These are phyloP conservation scores for Ascodesmis nigricans DNA, from an alignment of 495 filamentous ascomycete species.

Conservation along the genomic window DNA sequence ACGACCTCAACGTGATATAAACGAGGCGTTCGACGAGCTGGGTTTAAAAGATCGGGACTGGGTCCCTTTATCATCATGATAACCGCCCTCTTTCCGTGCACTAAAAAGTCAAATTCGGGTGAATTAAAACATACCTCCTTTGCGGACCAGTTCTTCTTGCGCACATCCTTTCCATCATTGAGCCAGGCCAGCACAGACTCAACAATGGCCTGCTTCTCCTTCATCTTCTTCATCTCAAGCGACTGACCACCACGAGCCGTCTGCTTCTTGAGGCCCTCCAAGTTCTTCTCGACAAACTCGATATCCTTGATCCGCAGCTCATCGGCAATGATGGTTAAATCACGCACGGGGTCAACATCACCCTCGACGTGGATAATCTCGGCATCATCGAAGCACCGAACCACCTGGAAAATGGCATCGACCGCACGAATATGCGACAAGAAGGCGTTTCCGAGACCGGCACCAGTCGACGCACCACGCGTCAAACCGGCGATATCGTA, in stretches of 20 bases:
- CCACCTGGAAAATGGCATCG: constrained; percentile 99
- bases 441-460: constrained; percentile 94
- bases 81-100: constrained; percentile 10
- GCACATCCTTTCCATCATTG: constrained; percentile 61
- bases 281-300: constrained; percentile 89
- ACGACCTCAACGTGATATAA: constrained; percentile 41
- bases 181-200: constrained; percentile 66
- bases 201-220: constrained; percentile 82
- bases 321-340: constrained; percentile 89
- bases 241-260: constrained; percentile 85
- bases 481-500: constrained; percentile 99
- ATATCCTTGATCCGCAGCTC: constrained; percentile 97
- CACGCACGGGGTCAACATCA: constrained; percentile 83
- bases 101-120: constrained; percentile 6
- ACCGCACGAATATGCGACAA: constrained; percentile 97
- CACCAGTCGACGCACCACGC: constrained; percentile 86
- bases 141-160: constrained; percentile 67
- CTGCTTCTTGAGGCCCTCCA: constrained; percentile 75
- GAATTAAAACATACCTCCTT: constrained; percentile 92
- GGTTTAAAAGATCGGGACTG: constrained; percentile 74
- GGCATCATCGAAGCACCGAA: constrained; percentile 95
- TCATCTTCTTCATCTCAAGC: constrained; percentile 92
- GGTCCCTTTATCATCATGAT: constrained; percentile 96
- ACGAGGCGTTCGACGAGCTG: constrained; percentile 92
- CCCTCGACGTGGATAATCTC: constrained; percentile 99